Evolutionary conservation across 2,329 filamentous ascomycete species (phyloP), one percentile per base, ranked within the genome.

Genomic region (Diaporthe humulicola): DNA sequence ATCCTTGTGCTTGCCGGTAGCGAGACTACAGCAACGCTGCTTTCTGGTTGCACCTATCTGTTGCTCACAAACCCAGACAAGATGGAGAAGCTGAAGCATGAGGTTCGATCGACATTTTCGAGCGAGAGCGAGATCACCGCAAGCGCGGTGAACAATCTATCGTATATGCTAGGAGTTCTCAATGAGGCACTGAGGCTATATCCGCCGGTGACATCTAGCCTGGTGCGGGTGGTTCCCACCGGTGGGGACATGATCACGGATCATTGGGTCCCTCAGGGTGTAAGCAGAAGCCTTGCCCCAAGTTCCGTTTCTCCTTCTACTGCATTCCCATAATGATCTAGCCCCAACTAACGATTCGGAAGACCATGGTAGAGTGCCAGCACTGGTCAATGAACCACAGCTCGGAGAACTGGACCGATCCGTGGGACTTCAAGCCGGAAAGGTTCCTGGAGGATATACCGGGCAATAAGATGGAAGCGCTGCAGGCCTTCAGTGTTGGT

Each of bases 171-270:
- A 22, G 84, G 84, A 12, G 80, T 78, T 60, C 77, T 86, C n/a
- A 79, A 85, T 8, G 85, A 86, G 78, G 79, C 78, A 10, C 74
- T 86, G 30, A 80, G 85, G n/a, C 77, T 85, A 57, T 85, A 84
- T 66, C 83, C 85, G n/a, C 76, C 76, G 8, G 67, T 69, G n/a
- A 73, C 76, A 9, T 48, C 66, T 4, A 73, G 70, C 2, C 30
- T 77, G 38, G 57, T 64, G 7, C 73, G 76, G 17, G 17, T 64
- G 58, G 66, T 74, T 4, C 66, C 66, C 2, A 56, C 56, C 10
- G 75, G 75, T 8, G 76, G 76, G 5, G 57, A 57, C 17, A 72
- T 17, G 19, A 67, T 76, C 40, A 54, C 73, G 17, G 74, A 73
- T 30, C 28, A 72, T 8, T 73, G 38, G 36, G 73, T 77, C 25